These are phyloP conservation scores for Ceriops zippeliana DNA, from an alignment of 345 rosid genomes.

Conservation along the genomic window DNA sequence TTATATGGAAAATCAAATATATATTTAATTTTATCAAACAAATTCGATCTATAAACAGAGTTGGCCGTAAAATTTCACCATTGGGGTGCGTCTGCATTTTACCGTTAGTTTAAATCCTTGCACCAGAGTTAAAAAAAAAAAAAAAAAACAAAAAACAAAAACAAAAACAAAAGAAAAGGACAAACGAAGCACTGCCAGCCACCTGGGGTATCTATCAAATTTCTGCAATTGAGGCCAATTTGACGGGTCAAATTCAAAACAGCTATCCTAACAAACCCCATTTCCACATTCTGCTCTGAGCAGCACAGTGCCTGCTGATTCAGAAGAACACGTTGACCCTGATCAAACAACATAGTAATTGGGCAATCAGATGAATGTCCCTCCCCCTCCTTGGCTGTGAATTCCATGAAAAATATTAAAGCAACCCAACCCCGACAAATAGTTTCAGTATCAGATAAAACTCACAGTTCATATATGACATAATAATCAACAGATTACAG, in stretches of 20 bases:
- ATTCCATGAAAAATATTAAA: constrained; percentile 10
- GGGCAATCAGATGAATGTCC: constrained; percentile 11
- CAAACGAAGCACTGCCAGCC: constrained; percentile 10
- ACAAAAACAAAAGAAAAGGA: not conserved
- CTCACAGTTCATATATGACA: not conserved
- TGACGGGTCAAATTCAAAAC: constrained; percentile 25
- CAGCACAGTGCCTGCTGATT: constrained; percentile 4
- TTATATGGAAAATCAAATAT: too few relatives aligned
- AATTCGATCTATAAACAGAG: too few relatives aligned
- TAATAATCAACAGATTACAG: not conserved
- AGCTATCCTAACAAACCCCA: constrained; percentile 2
- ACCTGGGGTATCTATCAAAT: not conserved
- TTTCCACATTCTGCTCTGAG: constrained; percentile 10
- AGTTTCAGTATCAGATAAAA: not conserved
- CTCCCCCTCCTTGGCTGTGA: constrained; percentile 15
- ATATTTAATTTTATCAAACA: too few relatives aligned
- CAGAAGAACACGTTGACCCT: constrained; percentile 20
- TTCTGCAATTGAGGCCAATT: constrained; percentile 13
- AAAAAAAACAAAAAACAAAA: too few relatives aligned
- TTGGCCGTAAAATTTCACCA: too few relatives aligned
- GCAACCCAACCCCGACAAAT: not conserved
- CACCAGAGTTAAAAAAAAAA: too few relatives aligned
- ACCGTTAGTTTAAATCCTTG: not conserved
- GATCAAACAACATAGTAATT: constrained; percentile 12
- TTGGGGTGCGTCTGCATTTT: too few relatives aligned